Conservation (phyloP, 1,284 basidiomycete genomes). For the Erythrobasidium hasegawianum region DNA sequence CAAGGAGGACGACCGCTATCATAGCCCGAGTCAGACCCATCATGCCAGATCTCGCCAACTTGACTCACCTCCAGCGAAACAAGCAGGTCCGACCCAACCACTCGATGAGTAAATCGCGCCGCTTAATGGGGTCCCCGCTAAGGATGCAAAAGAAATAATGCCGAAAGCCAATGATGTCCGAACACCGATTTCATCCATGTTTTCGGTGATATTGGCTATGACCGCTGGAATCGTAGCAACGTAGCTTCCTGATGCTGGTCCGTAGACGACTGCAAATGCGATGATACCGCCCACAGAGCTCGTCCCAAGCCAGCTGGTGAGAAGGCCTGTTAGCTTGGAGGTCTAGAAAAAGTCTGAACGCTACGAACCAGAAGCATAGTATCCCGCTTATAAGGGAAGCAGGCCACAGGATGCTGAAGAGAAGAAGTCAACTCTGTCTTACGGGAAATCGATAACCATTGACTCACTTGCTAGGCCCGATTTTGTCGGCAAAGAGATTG, state of each 20-base stretch:
- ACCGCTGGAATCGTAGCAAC: constrained; percentile 22
- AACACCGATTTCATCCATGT: constrained; percentile 29
- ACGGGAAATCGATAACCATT: no score
- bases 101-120: constrained; percentile 8
- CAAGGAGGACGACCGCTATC: not conserved
- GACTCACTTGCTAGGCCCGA: constrained; percentile 5
- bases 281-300: constrained; percentile 12
- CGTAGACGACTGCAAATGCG: constrained; percentile 24
- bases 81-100: constrained; percentile 14
- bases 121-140: constrained; percentile 22
- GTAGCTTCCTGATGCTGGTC: constrained; percentile 17
- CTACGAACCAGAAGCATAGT: constrained; percentile 13
- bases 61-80: constrained; percentile 27
- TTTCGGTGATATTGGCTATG: constrained; percentile 20
- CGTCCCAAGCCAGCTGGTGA: not conserved
- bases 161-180: constrained; percentile 19
- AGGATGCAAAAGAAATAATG: constrained; percentile 22
- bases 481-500: constrained; percentile 33
- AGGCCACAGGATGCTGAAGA: constrained; percentile 18
- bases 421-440: not conserved
- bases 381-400: constrained; percentile 18
- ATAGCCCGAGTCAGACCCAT: not conserved
- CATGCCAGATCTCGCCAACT: not conserved
- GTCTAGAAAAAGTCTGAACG: no score
- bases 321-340: no score